Evolutionary conservation across 2,329 filamentous ascomycete species (phyloP), one percentile per base, ranked within the genome.

Genomic region (Calonectria leucothoes): DNA sequence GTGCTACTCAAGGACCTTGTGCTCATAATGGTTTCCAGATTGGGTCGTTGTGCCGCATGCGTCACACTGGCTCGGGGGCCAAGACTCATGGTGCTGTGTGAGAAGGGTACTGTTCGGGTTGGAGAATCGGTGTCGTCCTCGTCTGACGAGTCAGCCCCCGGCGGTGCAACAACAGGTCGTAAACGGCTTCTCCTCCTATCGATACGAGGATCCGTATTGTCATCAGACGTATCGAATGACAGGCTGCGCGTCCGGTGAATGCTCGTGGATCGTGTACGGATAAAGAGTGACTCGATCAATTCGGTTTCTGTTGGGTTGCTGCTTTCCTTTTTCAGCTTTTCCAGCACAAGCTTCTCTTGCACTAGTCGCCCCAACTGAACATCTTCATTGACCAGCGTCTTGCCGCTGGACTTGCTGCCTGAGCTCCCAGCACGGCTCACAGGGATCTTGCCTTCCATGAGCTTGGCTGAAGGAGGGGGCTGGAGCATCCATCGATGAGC

Each of bases 401-500:
- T 85, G 57, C 85, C 85, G 69, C 88, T 91, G 27, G 87, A 84
- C 59, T 86, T 87, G 79, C 88, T 91, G 49, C 85, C 87, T 42
- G 89, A 87, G 80, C 91, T 94, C 42, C 87, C 87, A 76, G 91
- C 93, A 68, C 92, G 87, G 79, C 89, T 91, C 25, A 93, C 92
- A 35, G 91, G 91, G 42, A 94, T 91, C 82, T 96, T 97, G 77
- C 95, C 96, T 76, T 94, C 94, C 96, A 98, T 98, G 73, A 98
- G 89, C 82, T 93, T 95, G 70, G 96, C 95, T 39, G 93, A 91
- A n/a, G 96, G 96, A 1, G 95, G 95, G 2, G 96, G 96, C 81
- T 98, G 95, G 66, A 98, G 87, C 95, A 98, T 98, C 96, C 96
- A 98, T 81, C 89, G 90, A 69, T 94, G 93, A 73, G 94, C 95